A percentile compares a stretch with the other conserved stretches of the same genome.
Conservation (phyloP, 2,329 filamentous ascomycete genomes). For the Knoxdaviesia proteae region DNA sequence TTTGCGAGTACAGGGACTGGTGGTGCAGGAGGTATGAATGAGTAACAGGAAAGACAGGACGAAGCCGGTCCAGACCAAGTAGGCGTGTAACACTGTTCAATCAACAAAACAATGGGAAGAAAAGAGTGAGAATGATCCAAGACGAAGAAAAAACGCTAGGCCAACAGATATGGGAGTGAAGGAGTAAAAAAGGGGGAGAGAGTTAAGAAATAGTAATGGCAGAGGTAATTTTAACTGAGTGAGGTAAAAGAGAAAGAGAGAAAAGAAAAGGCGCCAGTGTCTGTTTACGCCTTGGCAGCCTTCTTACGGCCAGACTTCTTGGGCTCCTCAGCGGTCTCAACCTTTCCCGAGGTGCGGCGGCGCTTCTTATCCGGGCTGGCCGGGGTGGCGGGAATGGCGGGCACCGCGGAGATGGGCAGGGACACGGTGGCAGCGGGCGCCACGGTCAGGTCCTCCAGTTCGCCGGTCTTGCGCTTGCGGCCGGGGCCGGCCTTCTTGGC, state of each 20-base stretch:
- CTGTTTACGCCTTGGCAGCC: conserved; percentile 17
- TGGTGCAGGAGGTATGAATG: too few relatives aligned
- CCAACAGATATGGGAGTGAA: not conserved
- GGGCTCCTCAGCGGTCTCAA: conserved; percentile 32
- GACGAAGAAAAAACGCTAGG: conserved; percentile 1
- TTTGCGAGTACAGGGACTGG: too few relatives aligned
- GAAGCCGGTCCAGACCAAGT: too few relatives aligned
- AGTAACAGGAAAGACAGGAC: too few relatives aligned
- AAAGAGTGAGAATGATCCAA: conserved; percentile 3
- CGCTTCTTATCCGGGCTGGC: conserved; percentile 43
- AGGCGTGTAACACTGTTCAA: too few relatives aligned
- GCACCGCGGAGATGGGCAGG: conserved; percentile 17
- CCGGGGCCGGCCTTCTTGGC: conserved; percentile 31
- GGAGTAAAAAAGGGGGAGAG: conserved; percentile 2
- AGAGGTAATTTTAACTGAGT: not conserved
- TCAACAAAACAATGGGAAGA: not conserved
- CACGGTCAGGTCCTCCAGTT: conserved; percentile 10
- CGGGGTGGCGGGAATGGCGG: conserved; percentile 17
- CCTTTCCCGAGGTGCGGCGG: conserved; percentile 34
- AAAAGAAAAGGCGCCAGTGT: not conserved
- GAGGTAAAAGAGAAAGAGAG: conserved; percentile 1
- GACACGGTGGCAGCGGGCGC: conserved; percentile 19
- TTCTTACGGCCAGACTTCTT: conserved; percentile 41
- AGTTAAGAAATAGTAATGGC: conserved; percentile 2
- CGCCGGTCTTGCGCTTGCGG: conserved; percentile 35